Conservation (phyloP, 2,329 filamentous ascomycete species). For the Dichotomopilus funicola region DNA sequence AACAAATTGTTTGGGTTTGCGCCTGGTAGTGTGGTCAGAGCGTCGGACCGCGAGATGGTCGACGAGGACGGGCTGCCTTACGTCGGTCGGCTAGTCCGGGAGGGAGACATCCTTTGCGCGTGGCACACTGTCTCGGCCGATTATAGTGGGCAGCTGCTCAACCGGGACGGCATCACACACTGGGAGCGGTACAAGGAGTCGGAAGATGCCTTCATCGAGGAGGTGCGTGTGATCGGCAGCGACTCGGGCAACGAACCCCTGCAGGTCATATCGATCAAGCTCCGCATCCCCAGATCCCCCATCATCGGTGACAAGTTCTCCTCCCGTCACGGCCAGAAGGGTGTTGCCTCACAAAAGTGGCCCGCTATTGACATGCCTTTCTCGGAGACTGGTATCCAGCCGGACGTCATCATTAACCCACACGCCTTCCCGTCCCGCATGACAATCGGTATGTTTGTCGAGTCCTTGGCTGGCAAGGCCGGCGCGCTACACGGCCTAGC, state of each 20-base stretch:
- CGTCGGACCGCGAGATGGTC: conserved; percentile 62
- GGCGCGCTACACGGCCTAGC: conserved; percentile 92
- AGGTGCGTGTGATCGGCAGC: conserved; percentile 82
- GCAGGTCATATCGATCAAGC: conserved; percentile 87
- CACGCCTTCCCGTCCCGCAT: conserved; percentile 99
- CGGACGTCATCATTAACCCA: conserved; percentile 97
- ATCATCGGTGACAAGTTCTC: conserved; percentile 99
- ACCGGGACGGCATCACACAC: conserved; percentile 78
- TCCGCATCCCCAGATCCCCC: conserved; percentile 81
- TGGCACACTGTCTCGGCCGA: conserved; percentile 85
- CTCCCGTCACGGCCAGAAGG: conserved; percentile 95
- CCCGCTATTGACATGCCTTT: conserved; percentile 92
- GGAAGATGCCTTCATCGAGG: conserved; percentile 83
- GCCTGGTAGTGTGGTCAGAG: conserved; percentile 65
- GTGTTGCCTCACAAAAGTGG: conserved; percentile 95
- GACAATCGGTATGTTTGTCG: conserved; percentile 99
- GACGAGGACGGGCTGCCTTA: conserved; percentile 84
- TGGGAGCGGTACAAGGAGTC: conserved; percentile 92
- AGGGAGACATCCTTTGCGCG: conserved; percentile 80
- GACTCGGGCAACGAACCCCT: conserved; percentile 77
- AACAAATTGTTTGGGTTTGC: conserved; percentile 88
- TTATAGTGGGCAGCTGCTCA: conserved; percentile 69
- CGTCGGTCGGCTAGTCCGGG: conserved; percentile 68
- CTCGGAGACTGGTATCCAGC: conserved; percentile 91
- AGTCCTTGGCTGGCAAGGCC: conserved; percentile 91